phyloP scores from a whole-genome alignment of 148 eudicot genomes.

The Gaultheria prostrata region DNA sequence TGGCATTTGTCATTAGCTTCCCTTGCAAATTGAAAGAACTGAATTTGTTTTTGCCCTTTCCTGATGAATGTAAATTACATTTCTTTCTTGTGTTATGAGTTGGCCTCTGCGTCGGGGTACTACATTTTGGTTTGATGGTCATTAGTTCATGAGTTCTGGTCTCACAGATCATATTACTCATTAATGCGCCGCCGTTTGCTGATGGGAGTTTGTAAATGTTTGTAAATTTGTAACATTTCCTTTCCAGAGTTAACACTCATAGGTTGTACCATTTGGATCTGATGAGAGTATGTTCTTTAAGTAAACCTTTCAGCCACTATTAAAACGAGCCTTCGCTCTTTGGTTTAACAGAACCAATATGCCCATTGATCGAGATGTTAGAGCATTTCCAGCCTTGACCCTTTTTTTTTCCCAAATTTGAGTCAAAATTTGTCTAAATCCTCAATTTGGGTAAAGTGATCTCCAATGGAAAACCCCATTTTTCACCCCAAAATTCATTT shows the following conservation, averaged over 20 bases:
- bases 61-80: constrained; percentile 2
- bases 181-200: not conserved
- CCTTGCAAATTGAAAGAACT: not conserved
- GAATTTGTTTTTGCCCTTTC: not conserved
- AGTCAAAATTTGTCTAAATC: too few relatives aligned
- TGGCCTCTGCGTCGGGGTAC: not conserved
- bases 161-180: not conserved
- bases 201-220: not conserved
- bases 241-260: not conserved
- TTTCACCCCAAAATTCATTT: too few relatives aligned
- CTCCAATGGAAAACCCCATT: too few relatives aligned
- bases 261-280: not conserved
- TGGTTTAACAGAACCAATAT: too few relatives aligned
- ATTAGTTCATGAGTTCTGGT: not conserved
- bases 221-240: not conserved
- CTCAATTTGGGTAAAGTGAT: too few relatives aligned
- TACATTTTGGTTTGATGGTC: too few relatives aligned
- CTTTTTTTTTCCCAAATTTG: too few relatives aligned
- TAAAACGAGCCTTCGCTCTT: too few relatives aligned
- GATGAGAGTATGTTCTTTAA: too few relatives aligned
- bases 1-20: not conserved
- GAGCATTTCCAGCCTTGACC: too few relatives aligned
- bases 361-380: too few relatives aligned
- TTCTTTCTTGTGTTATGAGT: not conserved
- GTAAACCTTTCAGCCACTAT: too few relatives aligned